Evolutionary conservation across 139 green algal species (phyloP).

Genomic region (Yamagishiella unicocca): DNA sequence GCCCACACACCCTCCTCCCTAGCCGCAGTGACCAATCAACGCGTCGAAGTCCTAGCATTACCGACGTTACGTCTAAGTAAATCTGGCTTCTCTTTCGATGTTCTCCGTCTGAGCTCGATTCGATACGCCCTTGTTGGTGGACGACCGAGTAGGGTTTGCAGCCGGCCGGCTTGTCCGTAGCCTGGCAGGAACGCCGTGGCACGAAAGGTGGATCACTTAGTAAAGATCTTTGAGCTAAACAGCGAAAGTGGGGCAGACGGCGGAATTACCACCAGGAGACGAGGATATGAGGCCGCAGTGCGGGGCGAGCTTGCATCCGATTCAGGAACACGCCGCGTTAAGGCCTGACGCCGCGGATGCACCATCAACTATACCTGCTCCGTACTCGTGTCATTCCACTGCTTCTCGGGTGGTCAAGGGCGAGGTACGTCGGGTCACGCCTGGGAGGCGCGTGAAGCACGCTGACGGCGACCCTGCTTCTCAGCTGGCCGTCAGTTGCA

Average conservation of each 20-base stretch:
- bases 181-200: background rate
- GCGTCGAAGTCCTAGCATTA: too few species aligned
- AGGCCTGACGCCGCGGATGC: background rate
- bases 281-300: background rate
- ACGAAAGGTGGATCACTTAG: background rate
- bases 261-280: background rate
- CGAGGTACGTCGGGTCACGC: constrained; percentile 49
- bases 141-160: constrained; percentile 19
- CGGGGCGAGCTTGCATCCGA: background rate
- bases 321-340: constrained; percentile 1
- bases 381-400: constrained; percentile 50
- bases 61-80: too few species aligned
- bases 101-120: too few species aligned
- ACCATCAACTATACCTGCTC: constrained; percentile 16
- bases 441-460: background rate
- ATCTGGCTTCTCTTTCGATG: too few species aligned
- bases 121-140: too few species aligned
- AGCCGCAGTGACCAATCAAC: too few species aligned
- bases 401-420: constrained; percentile 60
- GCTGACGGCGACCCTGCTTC: background rate
- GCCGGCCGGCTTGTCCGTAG: background rate
- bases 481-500: background rate
- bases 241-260: constrained; percentile 30
- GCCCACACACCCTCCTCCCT: too few species aligned
- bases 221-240: background rate